phyloP scores from a whole-genome alignment of 768 basidiomycete genomes.

The Coprinellus micaceus region DNA sequence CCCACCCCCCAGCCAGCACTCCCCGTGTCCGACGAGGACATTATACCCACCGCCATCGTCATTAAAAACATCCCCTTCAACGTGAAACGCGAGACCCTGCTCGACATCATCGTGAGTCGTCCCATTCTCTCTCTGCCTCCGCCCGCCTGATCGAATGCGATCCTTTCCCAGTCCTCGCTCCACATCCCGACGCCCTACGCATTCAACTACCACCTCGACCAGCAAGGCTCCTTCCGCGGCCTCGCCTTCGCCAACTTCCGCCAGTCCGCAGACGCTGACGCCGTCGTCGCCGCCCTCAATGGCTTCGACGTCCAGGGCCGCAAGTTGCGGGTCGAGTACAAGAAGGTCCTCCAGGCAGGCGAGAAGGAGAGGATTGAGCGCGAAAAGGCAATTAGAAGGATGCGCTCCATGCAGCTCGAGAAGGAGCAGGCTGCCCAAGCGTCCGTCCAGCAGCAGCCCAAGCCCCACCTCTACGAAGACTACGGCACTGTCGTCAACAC shows the following conservation, averaged over 20 bases:
- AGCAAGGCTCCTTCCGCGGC: slow-evolving; percentile 93
- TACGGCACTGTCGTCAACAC: slow-evolving; percentile 62
- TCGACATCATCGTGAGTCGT: slow-evolving; percentile 88
- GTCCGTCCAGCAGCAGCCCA: slow-evolving; percentile 43
- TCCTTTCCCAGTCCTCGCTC: slow-evolving; percentile 65
- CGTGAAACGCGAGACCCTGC: slow-evolving; percentile 92
- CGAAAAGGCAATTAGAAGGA: slow-evolving; percentile 96
- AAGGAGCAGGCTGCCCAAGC: slow-evolving; percentile 49
- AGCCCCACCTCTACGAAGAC: slow-evolving; percentile 67
- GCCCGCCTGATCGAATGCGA: slow-evolving; percentile 14
- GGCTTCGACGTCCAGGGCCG: slow-evolving; percentile 96
- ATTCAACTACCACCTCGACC: slow-evolving; percentile 99
- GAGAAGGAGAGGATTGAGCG: slow-evolving; percentile 99
- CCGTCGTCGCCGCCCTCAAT: slow-evolving; percentile 92
- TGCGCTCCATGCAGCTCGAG: slow-evolving; percentile 95
- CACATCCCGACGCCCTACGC: slow-evolving; percentile 96
- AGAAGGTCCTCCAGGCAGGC: slow-evolving; percentile 98
- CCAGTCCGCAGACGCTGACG: slow-evolving; percentile 85
- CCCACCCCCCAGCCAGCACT: slow-evolving; percentile 48
- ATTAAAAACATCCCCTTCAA: slow-evolving; percentile 99
- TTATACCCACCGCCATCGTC: slow-evolving; percentile 98
- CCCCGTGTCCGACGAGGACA: slow-evolving; percentile 70
- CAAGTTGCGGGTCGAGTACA: slow-evolving; percentile 97
- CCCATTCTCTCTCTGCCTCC: slow-evolving; percentile 10
- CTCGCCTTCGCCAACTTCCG: slow-evolving; percentile 98